A percentile compares a stretch with the other conserved stretches of the same genome.
These are phyloP conservation scores for Schizophyllum amplum DNA, from an alignment of 1,284 basidiomycete genomes.

Conservation along the genomic window DNA sequence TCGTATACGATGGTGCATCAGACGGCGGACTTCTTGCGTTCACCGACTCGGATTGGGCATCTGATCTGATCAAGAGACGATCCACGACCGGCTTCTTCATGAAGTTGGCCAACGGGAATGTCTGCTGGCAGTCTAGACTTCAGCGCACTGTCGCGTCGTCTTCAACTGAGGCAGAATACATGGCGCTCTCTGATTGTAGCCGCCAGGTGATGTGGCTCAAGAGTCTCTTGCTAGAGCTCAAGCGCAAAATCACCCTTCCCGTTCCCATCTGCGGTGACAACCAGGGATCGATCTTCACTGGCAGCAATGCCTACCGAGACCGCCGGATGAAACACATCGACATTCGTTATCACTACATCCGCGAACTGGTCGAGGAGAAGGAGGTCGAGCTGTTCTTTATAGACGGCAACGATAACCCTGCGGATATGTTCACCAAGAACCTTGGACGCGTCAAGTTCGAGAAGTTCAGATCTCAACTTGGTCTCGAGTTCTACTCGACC, in stretches of 20 bases:
- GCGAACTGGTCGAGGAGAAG: conserved; percentile 22
- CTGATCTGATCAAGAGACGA: conserved; percentile 3
- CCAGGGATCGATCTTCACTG: conserved; percentile 24
- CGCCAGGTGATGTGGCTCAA: conserved; percentile 5
- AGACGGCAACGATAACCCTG: conserved; percentile 15
- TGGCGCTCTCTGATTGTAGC: conserved; percentile 4
- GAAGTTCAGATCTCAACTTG: not conserved
- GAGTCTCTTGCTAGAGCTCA: not conserved
- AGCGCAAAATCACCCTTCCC: not conserved
- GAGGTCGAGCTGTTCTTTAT: conserved; percentile 13
- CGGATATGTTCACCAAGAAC: conserved; percentile 22
- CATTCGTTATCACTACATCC: conserved; percentile 27
- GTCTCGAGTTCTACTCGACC: not conserved
- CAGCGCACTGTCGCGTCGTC: conserved; percentile 11
- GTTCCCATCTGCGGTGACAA: conserved; percentile 25
- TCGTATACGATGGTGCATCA: conserved; percentile 16
- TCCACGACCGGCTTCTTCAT: conserved; percentile 11
- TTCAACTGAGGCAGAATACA: conserved; percentile 10
- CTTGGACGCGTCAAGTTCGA: not conserved
- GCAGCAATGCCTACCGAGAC: conserved; percentile 21
- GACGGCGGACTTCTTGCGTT: conserved; percentile 10
- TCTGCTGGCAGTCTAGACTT: conserved; percentile 9
- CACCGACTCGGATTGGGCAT: conserved; percentile 8
- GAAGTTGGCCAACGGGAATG: conserved; percentile 6
- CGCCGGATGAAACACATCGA: conserved; percentile 33